Evolutionary conservation across 106 monocot genomes (phyloP).

Genomic region (Allium cepa): DNA sequence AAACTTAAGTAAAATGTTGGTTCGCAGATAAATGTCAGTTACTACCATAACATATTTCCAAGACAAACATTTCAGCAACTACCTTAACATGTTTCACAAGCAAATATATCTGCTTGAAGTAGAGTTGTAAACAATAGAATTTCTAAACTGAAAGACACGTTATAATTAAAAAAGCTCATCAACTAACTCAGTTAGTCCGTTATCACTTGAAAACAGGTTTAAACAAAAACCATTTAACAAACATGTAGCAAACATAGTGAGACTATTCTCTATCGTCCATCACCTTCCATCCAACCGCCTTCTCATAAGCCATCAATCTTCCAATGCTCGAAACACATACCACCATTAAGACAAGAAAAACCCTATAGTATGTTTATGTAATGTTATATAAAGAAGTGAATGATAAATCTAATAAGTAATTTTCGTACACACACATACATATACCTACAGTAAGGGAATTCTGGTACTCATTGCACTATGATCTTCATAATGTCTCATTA

Average conservation of each 20-base stretch:
- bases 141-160: too few relatives aligned
- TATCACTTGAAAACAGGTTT: not conserved
- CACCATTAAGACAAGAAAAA: constrained; percentile 34
- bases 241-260: constrained; percentile 64
- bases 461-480: constrained; percentile 46
- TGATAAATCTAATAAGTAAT: not conserved
- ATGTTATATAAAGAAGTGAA: not conserved
- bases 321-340: constrained; percentile 48
- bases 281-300: constrained; percentile 60
- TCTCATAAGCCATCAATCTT: constrained; percentile 40
- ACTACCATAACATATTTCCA: too few relatives aligned
- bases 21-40: too few relatives aligned
- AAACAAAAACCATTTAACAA: constrained; percentile 64
- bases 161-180: too few relatives aligned
- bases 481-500: constrained; percentile 41
- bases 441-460: not conserved
- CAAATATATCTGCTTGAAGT: too few relatives aligned
- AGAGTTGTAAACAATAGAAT: too few relatives aligned
- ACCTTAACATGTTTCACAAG: too few relatives aligned
- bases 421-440: not conserved
- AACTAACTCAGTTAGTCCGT: too few relatives aligned
- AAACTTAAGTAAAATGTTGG: too few relatives aligned
- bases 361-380: constrained; percentile 23
- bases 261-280: constrained; percentile 32
- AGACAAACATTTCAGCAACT: too few relatives aligned